Base-by-base conservation (phyloP, 371 early-diverging fungal genomes). In the Nematocida ironsii region DNA sequence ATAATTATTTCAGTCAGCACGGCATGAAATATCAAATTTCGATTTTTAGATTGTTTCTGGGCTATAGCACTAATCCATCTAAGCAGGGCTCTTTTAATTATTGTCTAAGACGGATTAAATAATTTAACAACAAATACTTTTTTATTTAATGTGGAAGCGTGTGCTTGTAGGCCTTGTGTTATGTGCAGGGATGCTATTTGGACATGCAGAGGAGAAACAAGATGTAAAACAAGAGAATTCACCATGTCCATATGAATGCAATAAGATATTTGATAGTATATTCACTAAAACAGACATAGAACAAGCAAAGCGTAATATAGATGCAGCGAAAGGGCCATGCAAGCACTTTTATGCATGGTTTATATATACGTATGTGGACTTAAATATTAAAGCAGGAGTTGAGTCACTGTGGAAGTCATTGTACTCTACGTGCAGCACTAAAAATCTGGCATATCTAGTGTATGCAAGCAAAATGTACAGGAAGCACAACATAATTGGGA, bases 261-360 rank as follows among this genome's bases (percentile, higher is more conserved):
- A 39, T 23, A 58, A 57, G 33, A 44, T 68, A 25, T 78, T 70
- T 27, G n/a, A 68, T 16, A 39, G 42, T 48, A 16, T 78, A 20
- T 78, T 78, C 61, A 39, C 60, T 16, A 45, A 78, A 7, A 67
- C 56, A 23, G 50, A 69, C 47, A 60, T 70, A 5, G 44, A 67
- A 25, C 16, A 54, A 33, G 69, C 80, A 25, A 52, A 48, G 60
- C 40, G 27, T 1, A 13, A 39, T 5, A 52, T 70, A 20, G 72
- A 68, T 13, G 44, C 6, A 5, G 45, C 45, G 1, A 20, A 78
- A 23, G 45, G 39, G 20, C 69, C 55, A 11, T 78, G 80, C 50
- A 62, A 57, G 54, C 39, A 78, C 71, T 70, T 78, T 39, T 78
- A 78, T 58, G 45, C 9, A 6, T 78, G 67, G 76, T 78, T 78